Percentiles rank a stretch among this genome's conserved stretches.
phyloP scores from a whole-genome alignment of 352 stramenopile genomes.

The Phytophthora palmivora region DNA sequence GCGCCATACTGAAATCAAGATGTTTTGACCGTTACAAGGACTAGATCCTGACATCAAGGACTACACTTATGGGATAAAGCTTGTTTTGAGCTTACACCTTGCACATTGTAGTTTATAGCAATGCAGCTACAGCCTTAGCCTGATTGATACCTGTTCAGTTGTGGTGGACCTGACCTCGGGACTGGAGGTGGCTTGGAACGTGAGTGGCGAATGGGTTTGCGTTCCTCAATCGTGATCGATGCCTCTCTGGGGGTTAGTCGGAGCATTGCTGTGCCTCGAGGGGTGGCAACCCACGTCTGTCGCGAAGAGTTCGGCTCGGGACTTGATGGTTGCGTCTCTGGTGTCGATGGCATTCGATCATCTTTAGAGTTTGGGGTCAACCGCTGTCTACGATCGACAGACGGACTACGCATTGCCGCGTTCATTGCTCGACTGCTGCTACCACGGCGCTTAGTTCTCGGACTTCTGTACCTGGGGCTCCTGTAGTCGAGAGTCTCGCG shows the following conservation, averaged over 20 bases:
- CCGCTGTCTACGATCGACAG: constrained; percentile 20
- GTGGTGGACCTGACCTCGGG: constrained; percentile 1
- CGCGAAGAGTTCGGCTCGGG: constrained; percentile 10
- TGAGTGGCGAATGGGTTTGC: constrained; percentile 16
- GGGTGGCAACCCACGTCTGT: constrained; percentile 27
- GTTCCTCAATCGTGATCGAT: constrained; percentile 22
- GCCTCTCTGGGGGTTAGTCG: constrained; percentile 26
- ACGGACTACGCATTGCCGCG: constrained; percentile 13
- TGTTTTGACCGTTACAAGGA: constrained; percentile 4
- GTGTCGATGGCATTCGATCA: constrained; percentile 15
- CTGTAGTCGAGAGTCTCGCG: constrained; percentile 13
- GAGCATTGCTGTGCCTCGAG: constrained; percentile 10
- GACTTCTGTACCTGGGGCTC: not conserved
- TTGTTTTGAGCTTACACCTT: no score
- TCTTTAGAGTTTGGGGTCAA: constrained; percentile 11
- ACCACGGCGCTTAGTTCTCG: constrained; percentile 8
- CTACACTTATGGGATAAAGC: no score
- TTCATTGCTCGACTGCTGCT: constrained; percentile 19
- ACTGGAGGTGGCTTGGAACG: constrained; percentile 17
- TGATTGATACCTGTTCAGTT: constrained; percentile 18
- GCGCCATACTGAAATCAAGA: constrained; percentile 14
- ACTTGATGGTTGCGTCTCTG: constrained; percentile 23
- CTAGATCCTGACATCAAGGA: no score
- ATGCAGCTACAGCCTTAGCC: no score
- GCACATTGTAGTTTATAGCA: no score